Conservation (phyloP, 2,329 filamentous ascomycete species). For the Ophiocordyceps camponoti-leonardi region DNA sequence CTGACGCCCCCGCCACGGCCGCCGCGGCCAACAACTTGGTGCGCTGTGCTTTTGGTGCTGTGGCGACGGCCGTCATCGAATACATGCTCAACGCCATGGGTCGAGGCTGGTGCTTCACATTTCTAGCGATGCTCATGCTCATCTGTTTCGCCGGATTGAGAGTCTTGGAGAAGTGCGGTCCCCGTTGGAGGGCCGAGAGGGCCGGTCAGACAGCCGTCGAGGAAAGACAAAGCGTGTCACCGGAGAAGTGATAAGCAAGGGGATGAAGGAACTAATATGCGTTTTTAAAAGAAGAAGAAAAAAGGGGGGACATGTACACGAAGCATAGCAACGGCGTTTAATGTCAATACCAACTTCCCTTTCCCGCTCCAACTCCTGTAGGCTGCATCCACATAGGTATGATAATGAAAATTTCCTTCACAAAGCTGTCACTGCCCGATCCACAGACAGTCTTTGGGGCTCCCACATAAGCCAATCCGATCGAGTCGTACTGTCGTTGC, state of each 20-base stretch:
- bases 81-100: constrained; percentile 40
- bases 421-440: constrained; percentile 42
- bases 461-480: constrained; percentile 99
- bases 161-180: constrained; percentile 29
- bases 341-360: background rate
- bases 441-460: constrained; percentile 48
- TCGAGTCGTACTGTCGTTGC: constrained; percentile 57
- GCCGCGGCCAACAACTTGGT: constrained; percentile 48
- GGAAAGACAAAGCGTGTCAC: background rate
- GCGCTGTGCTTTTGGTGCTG: constrained; percentile 43
- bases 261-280: background rate
- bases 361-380: background rate
- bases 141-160: constrained; percentile 29
- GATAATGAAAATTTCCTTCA: background rate
- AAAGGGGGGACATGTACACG: background rate
- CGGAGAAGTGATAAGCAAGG: background rate
- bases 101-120: constrained; percentile 44
- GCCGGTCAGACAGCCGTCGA: constrained; percentile 11
- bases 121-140: constrained; percentile 33
- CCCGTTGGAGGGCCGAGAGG: constrained; percentile 33
- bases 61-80: constrained; percentile 39
- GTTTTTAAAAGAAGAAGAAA: background rate
- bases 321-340: constrained; percentile 5
- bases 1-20: constrained; percentile 40
- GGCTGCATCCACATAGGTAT: background rate